Evolutionary conservation across 345 rosid species (phyloP).

Genomic region (Luvunga scandens): DNA sequence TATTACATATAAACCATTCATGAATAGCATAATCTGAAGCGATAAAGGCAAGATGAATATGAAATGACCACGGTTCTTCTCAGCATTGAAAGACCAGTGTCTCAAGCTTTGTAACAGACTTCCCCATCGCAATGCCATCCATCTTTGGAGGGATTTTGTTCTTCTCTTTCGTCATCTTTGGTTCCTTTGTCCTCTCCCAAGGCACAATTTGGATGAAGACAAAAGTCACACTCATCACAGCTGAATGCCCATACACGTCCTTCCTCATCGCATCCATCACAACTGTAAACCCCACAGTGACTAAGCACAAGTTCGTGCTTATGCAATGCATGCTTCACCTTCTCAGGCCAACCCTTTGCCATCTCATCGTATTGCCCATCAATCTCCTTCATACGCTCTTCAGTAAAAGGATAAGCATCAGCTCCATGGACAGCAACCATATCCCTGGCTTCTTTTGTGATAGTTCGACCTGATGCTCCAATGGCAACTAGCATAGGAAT

Average conservation of each 20-base stretch:
- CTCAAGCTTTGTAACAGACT: conserved; percentile 46
- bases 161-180: conserved; percentile 10
- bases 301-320: conserved; percentile 59
- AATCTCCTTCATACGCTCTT: conserved; percentile 44
- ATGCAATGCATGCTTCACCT: conserved; percentile 55
- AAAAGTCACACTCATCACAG: conserved; percentile 61
- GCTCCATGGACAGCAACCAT: conserved; percentile 41
- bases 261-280: conserved; percentile 39
- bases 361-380: conserved; percentile 43
- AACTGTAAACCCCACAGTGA: conserved; percentile 28
- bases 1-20: not conserved
- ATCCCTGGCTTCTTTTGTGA: conserved; percentile 43
- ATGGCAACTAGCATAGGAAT: conserved; percentile 53
- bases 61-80: not conserved
- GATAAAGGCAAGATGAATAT: not conserved
- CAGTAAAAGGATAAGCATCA: conserved; percentile 69
- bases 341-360: conserved; percentile 76
- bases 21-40: not conserved
- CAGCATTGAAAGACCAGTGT: not conserved
- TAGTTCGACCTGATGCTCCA: conserved; percentile 51
- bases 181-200: conserved; percentile 12
- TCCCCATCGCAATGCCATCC: conserved; percentile 66
- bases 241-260: conserved; percentile 53
- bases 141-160: conserved; percentile 23
- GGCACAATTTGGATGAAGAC: conserved; percentile 67